A percentile compares a stretch with the other conserved stretches of the same genome.
phyloP scores from a whole-genome alignment of 257 asterid genomes.

The Plantago elongata region DNA sequence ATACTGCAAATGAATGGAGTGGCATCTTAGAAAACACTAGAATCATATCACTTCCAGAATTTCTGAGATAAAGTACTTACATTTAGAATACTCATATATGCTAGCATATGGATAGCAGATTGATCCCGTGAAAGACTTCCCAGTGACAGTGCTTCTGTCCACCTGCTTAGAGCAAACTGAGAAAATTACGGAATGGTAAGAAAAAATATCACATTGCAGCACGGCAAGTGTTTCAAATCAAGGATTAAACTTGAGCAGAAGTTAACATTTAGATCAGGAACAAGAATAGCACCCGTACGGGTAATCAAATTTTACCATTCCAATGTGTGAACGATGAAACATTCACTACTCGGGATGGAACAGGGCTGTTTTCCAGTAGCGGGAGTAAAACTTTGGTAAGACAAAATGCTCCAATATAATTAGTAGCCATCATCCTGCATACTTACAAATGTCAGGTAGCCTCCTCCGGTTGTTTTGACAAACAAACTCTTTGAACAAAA shows the following conservation, averaged over 20 bases:
- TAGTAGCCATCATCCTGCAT: constrained; percentile 87
- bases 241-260: background rate
- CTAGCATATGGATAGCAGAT: constrained; percentile 58
- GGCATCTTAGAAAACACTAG: constrained; percentile 26
- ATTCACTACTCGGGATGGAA: constrained; percentile 79
- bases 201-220: background rate
- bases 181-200: background rate
- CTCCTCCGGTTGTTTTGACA: background rate
- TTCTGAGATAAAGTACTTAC: constrained; percentile 37
- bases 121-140: constrained; percentile 39
- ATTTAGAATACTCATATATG: constrained; percentile 79
- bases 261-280: background rate
- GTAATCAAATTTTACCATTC: constrained; percentile 45
- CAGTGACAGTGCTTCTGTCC: constrained; percentile 53
- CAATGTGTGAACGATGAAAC: constrained; percentile 89
- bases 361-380: constrained; percentile 61
- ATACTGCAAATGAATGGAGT: constrained; percentile 43
- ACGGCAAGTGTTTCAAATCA: background rate
- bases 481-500: background rate
- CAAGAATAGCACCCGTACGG: background rate
- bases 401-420: constrained; percentile 81
- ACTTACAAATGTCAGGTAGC: constrained; percentile 9
- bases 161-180: constrained; percentile 49
- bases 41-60: constrained; percentile 3
- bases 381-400: constrained; percentile 71